A percentile compares a stretch with the other conserved stretches of the same genome.
phyloP scores from a whole-genome alignment of 495 filamentous ascomycete genomes.

The Daldinia decipiens region DNA sequence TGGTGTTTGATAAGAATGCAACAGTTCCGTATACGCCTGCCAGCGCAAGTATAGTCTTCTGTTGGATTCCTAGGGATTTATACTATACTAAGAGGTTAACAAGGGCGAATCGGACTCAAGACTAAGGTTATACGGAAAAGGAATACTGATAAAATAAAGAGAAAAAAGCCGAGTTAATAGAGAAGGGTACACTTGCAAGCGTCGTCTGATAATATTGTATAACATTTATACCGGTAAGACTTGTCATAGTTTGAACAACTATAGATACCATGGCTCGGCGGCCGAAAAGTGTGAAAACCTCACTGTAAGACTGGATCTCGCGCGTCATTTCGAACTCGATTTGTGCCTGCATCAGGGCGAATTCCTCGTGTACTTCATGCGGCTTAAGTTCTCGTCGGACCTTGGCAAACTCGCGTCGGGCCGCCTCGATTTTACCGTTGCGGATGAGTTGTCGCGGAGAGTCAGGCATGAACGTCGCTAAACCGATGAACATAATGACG shows the following conservation, averaged over 20 bases:
- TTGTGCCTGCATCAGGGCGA: slow-evolving; percentile 64
- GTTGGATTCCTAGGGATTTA: slow-evolving; percentile 64
- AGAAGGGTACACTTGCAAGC: no score
- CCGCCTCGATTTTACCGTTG: slow-evolving; percentile 61
- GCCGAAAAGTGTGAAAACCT: slow-evolving; percentile 64
- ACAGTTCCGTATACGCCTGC: slow-evolving; percentile 67
- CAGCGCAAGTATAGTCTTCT: slow-evolving; percentile 62
- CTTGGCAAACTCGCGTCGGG: slow-evolving; percentile 59
- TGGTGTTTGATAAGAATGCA: slow-evolving; percentile 62
- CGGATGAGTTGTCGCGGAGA: slow-evolving; percentile 67
- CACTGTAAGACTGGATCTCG: slow-evolving; percentile 62
- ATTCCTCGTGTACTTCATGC: slow-evolving; percentile 63
- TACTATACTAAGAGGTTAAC: no score
- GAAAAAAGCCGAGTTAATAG: no score
- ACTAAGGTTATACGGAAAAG: no score
- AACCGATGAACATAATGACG: slow-evolving; percentile 64
- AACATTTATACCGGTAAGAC: slow-evolving; percentile 67
- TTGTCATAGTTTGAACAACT: slow-evolving; percentile 68
- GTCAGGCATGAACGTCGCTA: slow-evolving; percentile 68
- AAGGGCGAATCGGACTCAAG: no score
- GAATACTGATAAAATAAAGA: no score
- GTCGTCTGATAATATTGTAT: slow-evolving; percentile 52
- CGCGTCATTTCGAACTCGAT: slow-evolving; percentile 70
- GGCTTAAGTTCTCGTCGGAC: slow-evolving; percentile 61
- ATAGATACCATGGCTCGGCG: slow-evolving; percentile 65